Evolutionary conservation across 306 rosid genomes (phyloP), one percentile per base, ranked within the genome.

Genomic region (Potentilla sterilis): DNA sequence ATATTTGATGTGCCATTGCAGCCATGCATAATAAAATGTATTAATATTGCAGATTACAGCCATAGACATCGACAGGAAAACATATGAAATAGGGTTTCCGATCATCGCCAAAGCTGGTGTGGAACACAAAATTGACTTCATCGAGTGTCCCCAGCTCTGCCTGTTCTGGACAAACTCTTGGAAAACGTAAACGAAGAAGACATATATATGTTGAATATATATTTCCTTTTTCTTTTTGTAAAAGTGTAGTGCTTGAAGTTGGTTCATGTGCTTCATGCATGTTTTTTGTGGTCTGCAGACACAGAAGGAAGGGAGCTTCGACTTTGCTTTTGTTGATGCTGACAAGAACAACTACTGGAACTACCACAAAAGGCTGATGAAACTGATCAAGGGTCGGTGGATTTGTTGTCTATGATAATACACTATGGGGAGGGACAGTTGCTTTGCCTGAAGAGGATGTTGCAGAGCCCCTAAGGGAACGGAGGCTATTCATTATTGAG

Each of bases 61-160:
- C 67, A 74, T 88, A 76, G 93, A 88, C 64, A 38, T 57, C 28
- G 58, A 77, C 69, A 84, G 85, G 16, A 71, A 83, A 32, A 14
- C 81, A 34, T 90, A 83, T 65, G 91, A 90, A 74, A 70, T 86
- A 35, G 93, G 93, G 4, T 68, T 86, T 37, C 96, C 93, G 1
- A 55, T 82, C n/a, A 86, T 86, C 0, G 85, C 24, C 78, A 90
- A 82, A 72, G 88, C 91, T 4, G 88, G 96, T 7, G 85, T 88
- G 7, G 88, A 85, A 65, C 86, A 88, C 78, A 90, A 90, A 83
- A 86, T 88, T 44, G 81, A 86, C 70, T 90, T 83, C 77, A 61
- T 90, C 0, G 83, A 86, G 49, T 90, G 49, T 90, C 91, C 6
- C 80, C 76, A 7, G 89, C 92, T 72, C 72, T 83, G 35, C 91